Evolutionary conservation across 805 yeast species (phyloP), one percentile per base, ranked within the genome.

Genomic region (Yueomyces sp.): DNA sequence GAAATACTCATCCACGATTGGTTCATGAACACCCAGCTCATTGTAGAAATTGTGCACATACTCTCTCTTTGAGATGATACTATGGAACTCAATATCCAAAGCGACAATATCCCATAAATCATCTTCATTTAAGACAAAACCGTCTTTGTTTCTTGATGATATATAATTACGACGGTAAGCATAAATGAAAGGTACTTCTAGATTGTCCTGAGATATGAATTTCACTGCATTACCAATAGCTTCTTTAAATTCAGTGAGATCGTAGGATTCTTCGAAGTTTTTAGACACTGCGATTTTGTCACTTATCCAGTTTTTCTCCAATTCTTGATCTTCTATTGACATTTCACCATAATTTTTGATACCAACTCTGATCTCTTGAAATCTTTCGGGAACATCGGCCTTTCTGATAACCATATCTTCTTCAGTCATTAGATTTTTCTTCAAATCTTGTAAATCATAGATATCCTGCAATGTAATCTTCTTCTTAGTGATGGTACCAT

Each of bases 121-220:
- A 63, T 85, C 88, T 63, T 83, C 94, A 44, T 69, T 74, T 44
- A 84, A 65, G 1, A 68, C 66, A 30, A 64, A 60, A 9, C 68
- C 74, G 31, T 68, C 66, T 27, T 62, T 68, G 41, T 66, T 66
- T 46, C 66, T 68, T 8, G 71, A 65, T 2, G 62, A 58, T 31
- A 75, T 75, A 57, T 84, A 86, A 62, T 92, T 97, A 64, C 94
- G 84, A 60, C 97, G 83, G 58, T 87, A 95, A 28, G 87, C 83
- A 84, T 95, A 87, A 47, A 92, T 87, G 54, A 87, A 85, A 8
- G 98, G 97, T 4, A 90, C 95, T 59, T 92, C 98, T 49, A 82
- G 72, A 46, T 79, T 72, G 41, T 88, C 94, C 52, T 76, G 77
- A 11, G 87, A 71, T 31, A 92, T 67, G 50, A 78, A 87, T 56